Conservation (phyloP, 2,329 filamentous ascomycete genomes). For the Paradendryphiella salina region DNA sequence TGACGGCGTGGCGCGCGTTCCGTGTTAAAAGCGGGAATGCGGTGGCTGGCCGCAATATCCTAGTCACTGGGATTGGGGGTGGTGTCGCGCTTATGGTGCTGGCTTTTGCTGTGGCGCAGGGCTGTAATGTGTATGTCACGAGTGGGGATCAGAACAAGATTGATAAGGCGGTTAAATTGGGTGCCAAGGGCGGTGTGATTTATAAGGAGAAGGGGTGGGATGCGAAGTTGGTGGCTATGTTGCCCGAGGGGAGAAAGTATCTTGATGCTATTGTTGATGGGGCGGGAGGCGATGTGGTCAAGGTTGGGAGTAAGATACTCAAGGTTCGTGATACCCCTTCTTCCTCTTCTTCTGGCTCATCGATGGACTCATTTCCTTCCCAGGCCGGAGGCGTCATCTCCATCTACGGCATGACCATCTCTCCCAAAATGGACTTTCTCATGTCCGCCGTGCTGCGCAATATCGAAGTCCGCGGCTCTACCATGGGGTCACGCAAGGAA, state of each 20-base stretch:
- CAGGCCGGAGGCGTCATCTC: slow-evolving; percentile 77
- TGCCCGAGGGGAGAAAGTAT: slow-evolving; percentile 68
- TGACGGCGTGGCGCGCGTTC: slow-evolving; percentile 87
- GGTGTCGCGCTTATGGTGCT: slow-evolving; percentile 84
- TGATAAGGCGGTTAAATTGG: slow-evolving; percentile 68
- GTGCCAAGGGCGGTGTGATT: slow-evolving; percentile 77
- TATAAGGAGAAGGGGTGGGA: slow-evolving; percentile 85
- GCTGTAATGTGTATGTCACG: slow-evolving; percentile 76
- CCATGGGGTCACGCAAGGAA: slow-evolving; percentile 89
- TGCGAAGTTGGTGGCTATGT: slow-evolving; percentile 64
- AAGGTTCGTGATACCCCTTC: slow-evolving; percentile 52
- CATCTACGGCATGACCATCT: slow-evolving; percentile 87
- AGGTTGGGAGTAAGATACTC: slow-evolving; percentile 67
- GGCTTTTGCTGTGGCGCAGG: slow-evolving; percentile 75
- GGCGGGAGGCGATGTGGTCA: slow-evolving; percentile 82
- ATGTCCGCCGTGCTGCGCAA: slow-evolving; percentile 87
- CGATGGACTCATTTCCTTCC: background rate
- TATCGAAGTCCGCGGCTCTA: slow-evolving; percentile 80
- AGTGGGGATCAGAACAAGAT: slow-evolving; percentile 77
- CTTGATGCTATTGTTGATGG: slow-evolving; percentile 89
- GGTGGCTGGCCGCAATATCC: slow-evolving; percentile 68
- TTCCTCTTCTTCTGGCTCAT: background rate
- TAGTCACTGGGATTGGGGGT: slow-evolving; percentile 90
- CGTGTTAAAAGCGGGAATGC: slow-evolving; percentile 74
- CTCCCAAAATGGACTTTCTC: slow-evolving; percentile 81